Percentiles rank a stretch among this genome's conserved stretches.
Evolutionary conservation across 495 filamentous ascomycete genomes (phyloP).

Genomic region (Annulohypoxylon nitens): DNA sequence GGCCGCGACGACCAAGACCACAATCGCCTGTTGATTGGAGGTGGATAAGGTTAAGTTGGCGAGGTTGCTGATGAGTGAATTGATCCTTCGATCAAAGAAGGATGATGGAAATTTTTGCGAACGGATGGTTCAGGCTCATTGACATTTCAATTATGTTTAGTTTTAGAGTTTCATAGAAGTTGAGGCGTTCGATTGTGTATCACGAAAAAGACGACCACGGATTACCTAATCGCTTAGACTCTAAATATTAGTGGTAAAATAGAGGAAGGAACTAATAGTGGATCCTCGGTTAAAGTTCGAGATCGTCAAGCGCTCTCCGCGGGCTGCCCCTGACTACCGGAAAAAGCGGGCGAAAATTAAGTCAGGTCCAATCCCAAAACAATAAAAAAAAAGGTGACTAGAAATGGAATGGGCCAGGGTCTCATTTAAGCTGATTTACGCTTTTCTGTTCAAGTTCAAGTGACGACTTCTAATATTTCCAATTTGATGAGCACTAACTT

Average conservation of each 20-base stretch:
- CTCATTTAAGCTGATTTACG: constrained; percentile 3
- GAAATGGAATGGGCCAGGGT: constrained; percentile 16
- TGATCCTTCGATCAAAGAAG: not conserved
- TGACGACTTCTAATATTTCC: constrained; percentile 12
- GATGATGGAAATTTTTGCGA: not conserved
- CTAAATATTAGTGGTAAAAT: too few species aligned
- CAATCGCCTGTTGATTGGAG: constrained; percentile 20
- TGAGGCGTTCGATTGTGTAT: not conserved
- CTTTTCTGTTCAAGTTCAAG: not conserved
- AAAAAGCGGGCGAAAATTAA: constrained; percentile 26
- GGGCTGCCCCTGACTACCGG: constrained; percentile 45
- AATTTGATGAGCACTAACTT: constrained; percentile 44
- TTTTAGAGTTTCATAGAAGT: not conserved
- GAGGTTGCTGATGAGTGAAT: not conserved
- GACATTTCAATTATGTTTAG: not conserved
- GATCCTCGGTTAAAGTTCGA: constrained; percentile 10
- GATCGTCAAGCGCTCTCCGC: not conserved
- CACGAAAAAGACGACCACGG: not conserved
- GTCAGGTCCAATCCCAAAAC: constrained; percentile 24
- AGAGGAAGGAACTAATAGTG: constrained; percentile 13
- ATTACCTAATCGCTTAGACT: not conserved
- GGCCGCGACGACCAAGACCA: constrained; percentile 32
- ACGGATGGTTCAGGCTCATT: not conserved
- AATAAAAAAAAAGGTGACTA: constrained; percentile 32
- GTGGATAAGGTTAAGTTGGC: constrained; percentile 9